A percentile compares a stretch with the other conserved stretches of the same genome.
Evolutionary conservation across 176 grass and related monocot species (phyloP).

Genomic region (Musa itinerans): DNA sequence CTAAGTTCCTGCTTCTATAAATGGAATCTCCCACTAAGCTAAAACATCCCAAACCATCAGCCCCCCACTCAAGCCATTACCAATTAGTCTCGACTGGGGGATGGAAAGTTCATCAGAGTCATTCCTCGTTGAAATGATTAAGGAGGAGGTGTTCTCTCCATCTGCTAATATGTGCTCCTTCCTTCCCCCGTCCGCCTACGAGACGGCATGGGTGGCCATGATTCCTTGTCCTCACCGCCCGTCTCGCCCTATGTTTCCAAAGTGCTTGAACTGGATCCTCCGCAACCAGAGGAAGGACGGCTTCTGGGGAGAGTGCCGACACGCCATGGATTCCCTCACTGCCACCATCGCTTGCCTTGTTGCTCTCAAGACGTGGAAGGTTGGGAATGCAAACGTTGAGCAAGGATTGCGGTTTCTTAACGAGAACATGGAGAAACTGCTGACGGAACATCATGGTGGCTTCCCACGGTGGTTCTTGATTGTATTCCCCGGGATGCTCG

Average conservation of each 20-base stretch:
- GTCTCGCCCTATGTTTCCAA: not conserved
- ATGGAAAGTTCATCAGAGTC: not conserved
- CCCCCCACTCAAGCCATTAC: too few species aligned
- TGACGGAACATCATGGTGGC: not conserved
- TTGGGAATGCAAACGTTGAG: not conserved
- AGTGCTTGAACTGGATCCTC: not conserved
- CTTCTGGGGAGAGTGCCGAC: not conserved
- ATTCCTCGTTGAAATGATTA: not conserved
- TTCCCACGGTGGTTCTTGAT: slow-evolving; percentile 3
- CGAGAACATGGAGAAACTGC: not conserved
- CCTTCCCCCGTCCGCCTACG: not conserved
- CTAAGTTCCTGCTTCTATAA: too few species aligned
- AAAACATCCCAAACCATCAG: too few species aligned
- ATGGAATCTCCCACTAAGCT: too few species aligned
- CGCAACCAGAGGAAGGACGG: not conserved
- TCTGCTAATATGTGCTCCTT: not conserved
- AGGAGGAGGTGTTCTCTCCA: not conserved
- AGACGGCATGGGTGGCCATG: slow-evolving; percentile 9
- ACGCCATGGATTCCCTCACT: not conserved
- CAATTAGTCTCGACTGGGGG: too few species aligned
- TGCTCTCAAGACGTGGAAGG: not conserved
- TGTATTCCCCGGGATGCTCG: slow-evolving; percentile 7
- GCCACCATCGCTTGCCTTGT: not conserved
- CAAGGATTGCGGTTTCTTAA: not conserved
- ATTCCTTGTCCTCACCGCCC: too few species aligned